A percentile compares a stretch with the other conserved stretches of the same genome.
Conservation (phyloP, 148 eudicot genomes). For the Rhododendron vialii region DNA sequence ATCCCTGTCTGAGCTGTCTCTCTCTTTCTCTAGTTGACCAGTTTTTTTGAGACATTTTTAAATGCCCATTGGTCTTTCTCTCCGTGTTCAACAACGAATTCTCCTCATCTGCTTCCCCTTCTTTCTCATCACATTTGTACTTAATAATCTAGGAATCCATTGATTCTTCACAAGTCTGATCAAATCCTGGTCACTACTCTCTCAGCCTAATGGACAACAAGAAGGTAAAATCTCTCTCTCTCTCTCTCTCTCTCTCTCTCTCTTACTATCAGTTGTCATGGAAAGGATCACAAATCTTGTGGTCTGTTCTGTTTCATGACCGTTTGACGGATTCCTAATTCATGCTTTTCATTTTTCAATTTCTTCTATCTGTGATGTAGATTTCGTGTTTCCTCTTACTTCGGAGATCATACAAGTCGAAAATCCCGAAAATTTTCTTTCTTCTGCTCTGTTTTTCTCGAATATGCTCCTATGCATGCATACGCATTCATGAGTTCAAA, state of each 20-base stretch:
- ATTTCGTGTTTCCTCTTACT: neutral
- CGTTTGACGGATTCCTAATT: neutral
- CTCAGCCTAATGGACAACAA: neutral
- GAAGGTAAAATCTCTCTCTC: conserved; percentile 9
- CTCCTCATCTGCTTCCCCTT: neutral
- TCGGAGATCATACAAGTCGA: neutral
- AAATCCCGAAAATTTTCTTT: neutral
- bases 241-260: neutral
- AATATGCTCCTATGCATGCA: neutral
- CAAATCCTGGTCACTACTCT: neutral
- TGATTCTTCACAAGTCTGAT: neutral
- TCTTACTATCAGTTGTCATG: neutral
- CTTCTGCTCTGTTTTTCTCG: neutral
- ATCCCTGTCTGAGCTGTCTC: neutral
- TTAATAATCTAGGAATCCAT: too few relatives aligned
- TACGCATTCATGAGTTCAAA: neutral
- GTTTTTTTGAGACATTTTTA: neutral
- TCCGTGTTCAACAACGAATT: neutral
- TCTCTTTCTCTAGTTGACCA: neutral
- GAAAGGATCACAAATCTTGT: neutral
- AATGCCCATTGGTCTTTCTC: neutral
- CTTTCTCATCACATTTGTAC: neutral
- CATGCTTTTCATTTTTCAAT: neutral
- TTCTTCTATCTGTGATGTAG: neutral
- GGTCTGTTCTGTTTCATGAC: neutral